Percentiles rank a stretch among this genome's conserved stretches.
Conservation (phyloP, 2,329 filamentous ascomycete genomes). For the Tolypocladium sp. region DNA sequence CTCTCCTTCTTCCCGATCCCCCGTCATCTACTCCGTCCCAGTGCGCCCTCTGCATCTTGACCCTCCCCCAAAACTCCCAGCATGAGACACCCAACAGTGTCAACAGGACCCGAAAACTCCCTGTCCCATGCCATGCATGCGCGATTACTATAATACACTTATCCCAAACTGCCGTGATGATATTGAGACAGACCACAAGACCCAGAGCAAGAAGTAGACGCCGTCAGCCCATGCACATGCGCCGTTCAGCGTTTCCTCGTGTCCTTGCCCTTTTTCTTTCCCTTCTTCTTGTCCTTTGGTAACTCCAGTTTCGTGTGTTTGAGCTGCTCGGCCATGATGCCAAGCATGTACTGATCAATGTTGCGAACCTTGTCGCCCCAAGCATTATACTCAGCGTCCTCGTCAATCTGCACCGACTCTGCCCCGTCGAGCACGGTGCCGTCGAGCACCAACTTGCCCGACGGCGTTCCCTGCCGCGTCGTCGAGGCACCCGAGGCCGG, state of each 20-base stretch:
- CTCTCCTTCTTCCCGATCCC: not conserved
- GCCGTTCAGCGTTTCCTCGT: conserved; percentile 35
- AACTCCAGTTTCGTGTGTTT: conserved; percentile 51
- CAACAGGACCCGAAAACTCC: not conserved
- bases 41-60: not conserved
- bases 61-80: not conserved
- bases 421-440: conserved; percentile 18
- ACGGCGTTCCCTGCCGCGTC: conserved; percentile 42
- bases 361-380: conserved; percentile 48
- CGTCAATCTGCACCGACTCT: conserved; percentile 21
- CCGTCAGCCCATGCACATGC: not conserved
- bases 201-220: not conserved
- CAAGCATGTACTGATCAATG: conserved; percentile 69
- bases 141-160: not conserved
- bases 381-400: conserved; percentile 45
- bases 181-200: not conserved
- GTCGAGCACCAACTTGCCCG: conserved; percentile 22
- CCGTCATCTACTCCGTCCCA: not conserved
- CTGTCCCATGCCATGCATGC: not conserved
- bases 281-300: conserved; percentile 51
- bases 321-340: conserved; percentile 54
- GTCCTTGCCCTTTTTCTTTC: conserved; percentile 50
- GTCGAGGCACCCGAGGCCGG: conserved; percentile 39
- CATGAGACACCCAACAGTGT: not conserved
- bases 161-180: not conserved